Percentiles rank a stretch among this genome's conserved stretches.
Conservation (phyloP, 2,329 filamentous ascomycete species). For the Exophiala xenobiotica region DNA sequence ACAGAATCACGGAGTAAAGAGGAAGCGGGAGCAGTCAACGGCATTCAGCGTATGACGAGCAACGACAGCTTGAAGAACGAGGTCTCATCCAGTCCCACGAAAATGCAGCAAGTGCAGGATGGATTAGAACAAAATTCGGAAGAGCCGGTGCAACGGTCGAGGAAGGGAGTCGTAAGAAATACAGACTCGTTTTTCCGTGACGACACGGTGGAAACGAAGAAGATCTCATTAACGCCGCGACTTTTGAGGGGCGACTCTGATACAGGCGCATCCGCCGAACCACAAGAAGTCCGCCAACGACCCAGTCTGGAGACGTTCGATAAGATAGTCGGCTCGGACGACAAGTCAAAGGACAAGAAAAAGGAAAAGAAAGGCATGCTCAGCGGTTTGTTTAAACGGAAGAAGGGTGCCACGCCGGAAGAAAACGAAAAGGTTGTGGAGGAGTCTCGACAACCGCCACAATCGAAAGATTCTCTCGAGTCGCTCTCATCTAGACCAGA, state of each 20-base stretch:
- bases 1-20: slow-evolving; percentile 44
- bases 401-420: slow-evolving; percentile 52
- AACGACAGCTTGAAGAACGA: slow-evolving; percentile 29
- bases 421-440: slow-evolving; percentile 60
- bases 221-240: slow-evolving; percentile 94
- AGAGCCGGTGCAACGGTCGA: slow-evolving; percentile 61
- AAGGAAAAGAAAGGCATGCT: slow-evolving; percentile 74
- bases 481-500: slow-evolving; percentile 37
- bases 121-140: slow-evolving; percentile 49
- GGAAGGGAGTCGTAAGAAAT: slow-evolving; percentile 83
- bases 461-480: slow-evolving; percentile 47
- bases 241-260: slow-evolving; percentile 80
- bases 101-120: slow-evolving; percentile 12
- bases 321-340: slow-evolving; percentile 58
- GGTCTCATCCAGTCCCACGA: slow-evolving; percentile 33
- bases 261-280: slow-evolving; percentile 82
- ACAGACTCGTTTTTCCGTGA: slow-evolving; percentile 98
- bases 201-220: slow-evolving; percentile 90
- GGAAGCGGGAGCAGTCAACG: slow-evolving; percentile 36
- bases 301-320: slow-evolving; percentile 75
- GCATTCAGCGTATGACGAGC: slow-evolving; percentile 24
- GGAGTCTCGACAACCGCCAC: slow-evolving; percentile 52
- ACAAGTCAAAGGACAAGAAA: slow-evolving; percentile 69
- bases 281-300: slow-evolving; percentile 59
- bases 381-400: slow-evolving; percentile 66